Base-by-base conservation (phyloP, 78 protist genomes). In the Dictyostelium firmibasis region DNA sequence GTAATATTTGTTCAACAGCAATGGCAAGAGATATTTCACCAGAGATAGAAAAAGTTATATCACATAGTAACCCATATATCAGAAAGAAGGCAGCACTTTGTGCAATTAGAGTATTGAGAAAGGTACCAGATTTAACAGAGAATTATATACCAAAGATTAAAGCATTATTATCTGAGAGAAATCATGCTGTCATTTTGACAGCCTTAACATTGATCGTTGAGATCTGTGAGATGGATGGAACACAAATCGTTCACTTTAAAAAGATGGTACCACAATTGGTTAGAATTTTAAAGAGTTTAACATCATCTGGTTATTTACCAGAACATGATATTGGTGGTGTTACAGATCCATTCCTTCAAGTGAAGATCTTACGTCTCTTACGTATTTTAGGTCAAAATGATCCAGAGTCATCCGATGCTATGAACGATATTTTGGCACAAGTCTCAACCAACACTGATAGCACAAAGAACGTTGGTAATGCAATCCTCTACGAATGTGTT, bases 331-430 rank as follows among this genome's bases (percentile, higher is more conserved):
- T 99, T n/a, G 41, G 47, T 6, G 99, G 99, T 25, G 84, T 99
- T 53, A 95, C 99, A 3, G 99, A 99, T 76, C 99, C 99, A 31
- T 99, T 98, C 96, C 95, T 99, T 20, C 99, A 99, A 85, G 98
- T 98, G 67, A 91, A 95, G 75, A 50, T 99, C 35, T 84, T 99
- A 43, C 96, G 88, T 36, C 84, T 98, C 67, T 85, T 99, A 23
- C 95, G 99, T 35, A 47, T 97, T 14, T 92, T 99, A 2, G 99
- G 99, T 29, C 78, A 91, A 43, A 35, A 79, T 10, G 95, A 95
- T 85, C 36, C 94, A 18, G 97, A 92, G 29, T 29, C 98, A 47
- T 35, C 85, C 35, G 99, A 99, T 20, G 64, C 76, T 33, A 98
- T 99, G 99, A 97, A 85, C 93, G 99, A 99, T 83, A 94, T 98